Percentiles rank a stretch among this genome's conserved stretches.
Evolutionary conservation across 2,329 filamentous ascomycete genomes (phyloP).

Genomic region (Colletotrichum plurivorum): DNA sequence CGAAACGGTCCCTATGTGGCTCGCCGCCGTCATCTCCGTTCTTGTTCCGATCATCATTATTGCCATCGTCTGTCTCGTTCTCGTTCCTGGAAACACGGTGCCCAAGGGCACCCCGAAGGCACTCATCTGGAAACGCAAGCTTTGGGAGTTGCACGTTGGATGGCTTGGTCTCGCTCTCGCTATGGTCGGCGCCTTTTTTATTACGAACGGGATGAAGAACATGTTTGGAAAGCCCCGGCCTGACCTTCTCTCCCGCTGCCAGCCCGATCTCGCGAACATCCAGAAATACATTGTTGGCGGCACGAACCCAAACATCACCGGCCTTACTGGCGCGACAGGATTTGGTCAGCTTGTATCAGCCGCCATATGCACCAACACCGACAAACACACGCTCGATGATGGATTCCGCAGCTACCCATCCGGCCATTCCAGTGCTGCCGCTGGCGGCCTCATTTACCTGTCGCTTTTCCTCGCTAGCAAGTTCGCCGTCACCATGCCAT

Average conservation of each 20-base stretch:
- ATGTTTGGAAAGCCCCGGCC: constrained; percentile 80
- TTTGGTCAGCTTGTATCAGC: constrained; percentile 76
- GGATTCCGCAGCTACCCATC: constrained; percentile 84
- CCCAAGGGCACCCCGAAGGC: constrained; percentile 72
- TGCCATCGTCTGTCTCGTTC: constrained; percentile 74
- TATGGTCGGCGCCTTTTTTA: constrained; percentile 80
- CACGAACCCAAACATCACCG: constrained; percentile 21
- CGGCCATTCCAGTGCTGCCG: constrained; percentile 75
- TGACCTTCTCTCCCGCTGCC: constrained; percentile 85
- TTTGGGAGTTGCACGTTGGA: constrained; percentile 92
- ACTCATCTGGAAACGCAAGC: constrained; percentile 82
- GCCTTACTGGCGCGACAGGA: constrained; percentile 61
- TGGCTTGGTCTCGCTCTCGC: constrained; percentile 86
- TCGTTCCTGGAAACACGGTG: constrained; percentile 81
- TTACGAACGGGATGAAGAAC: constrained; percentile 90
- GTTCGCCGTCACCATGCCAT: constrained; percentile 81
- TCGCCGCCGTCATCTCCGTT: constrained; percentile 75
- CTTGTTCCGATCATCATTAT: constrained; percentile 78
- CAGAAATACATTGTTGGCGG: constrained; percentile 74
- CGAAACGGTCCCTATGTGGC: constrained; percentile 79
- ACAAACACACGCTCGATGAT: constrained; percentile 76
- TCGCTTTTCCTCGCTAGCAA: constrained; percentile 90
- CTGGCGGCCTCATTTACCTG: constrained; percentile 86
- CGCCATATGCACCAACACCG: constrained; percentile 79
- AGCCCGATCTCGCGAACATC: constrained; percentile 79